phyloP scores from a whole-genome alignment of 257 asterid species.

The Cruciata laevipes region DNA sequence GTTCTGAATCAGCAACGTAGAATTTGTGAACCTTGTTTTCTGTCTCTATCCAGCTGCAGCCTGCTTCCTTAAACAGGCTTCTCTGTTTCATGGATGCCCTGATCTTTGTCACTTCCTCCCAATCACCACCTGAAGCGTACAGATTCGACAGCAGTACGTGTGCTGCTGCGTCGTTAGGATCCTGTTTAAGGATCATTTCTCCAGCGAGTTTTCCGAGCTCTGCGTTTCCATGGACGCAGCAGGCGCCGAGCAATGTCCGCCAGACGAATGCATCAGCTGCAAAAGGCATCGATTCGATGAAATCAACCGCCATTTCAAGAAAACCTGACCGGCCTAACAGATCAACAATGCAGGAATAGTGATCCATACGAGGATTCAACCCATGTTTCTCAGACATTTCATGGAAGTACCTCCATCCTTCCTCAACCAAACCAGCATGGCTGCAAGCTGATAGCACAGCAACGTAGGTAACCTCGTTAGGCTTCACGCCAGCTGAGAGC shows the following conservation, averaged over 20 bases:
- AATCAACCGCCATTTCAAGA: constrained; percentile 47
- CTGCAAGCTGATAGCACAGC: constrained; percentile 92
- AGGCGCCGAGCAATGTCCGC: constrained; percentile 91
- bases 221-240: constrained; percentile 53
- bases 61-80: constrained; percentile 76
- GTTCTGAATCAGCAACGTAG: constrained; percentile 75
- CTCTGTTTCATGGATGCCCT: constrained; percentile 67
- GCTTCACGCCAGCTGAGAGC: constrained; percentile 53
- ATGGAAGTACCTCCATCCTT: constrained; percentile 61
- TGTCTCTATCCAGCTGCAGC: constrained; percentile 93
- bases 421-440: constrained; percentile 65
- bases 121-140: constrained; percentile 63
- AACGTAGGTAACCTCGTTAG: constrained; percentile 80
- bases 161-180: constrained; percentile 74
- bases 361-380: constrained; percentile 78
- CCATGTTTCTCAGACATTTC: constrained; percentile 53
- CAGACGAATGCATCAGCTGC: constrained; percentile 66
- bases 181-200: constrained; percentile 55
- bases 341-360: constrained; percentile 90
- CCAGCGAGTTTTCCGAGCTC: constrained; percentile 67
- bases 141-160: constrained; percentile 67
- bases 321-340: constrained; percentile 61
- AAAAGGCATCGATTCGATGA: constrained; percentile 63
- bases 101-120: constrained; percentile 52
- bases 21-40: constrained; percentile 68